Evolutionary conservation across 73 alveolate species (phyloP).

Genomic region (Paramecium sonneborni): DNA sequence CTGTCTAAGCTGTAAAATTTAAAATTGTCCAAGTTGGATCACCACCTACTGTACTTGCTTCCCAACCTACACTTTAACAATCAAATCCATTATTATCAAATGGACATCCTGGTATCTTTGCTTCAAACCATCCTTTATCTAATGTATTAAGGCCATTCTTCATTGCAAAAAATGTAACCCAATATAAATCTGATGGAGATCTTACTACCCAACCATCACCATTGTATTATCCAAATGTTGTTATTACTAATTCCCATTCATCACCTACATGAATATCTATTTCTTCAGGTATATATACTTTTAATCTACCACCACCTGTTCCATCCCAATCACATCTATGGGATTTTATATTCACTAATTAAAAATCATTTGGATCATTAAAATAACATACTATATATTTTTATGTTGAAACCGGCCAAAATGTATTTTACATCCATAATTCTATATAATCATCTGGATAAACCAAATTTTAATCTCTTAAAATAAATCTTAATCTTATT

Average conservation of each 20-base stretch:
- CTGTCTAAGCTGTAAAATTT: slow-evolving; percentile 47
- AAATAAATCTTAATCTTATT: slow-evolving; percentile 5
- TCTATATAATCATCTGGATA: slow-evolving; percentile 60
- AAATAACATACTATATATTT: slow-evolving; percentile 46
- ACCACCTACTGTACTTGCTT: slow-evolving; percentile 48
- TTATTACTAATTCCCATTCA: slow-evolving; percentile 44
- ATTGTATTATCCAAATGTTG: not conserved
- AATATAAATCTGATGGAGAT: slow-evolving; percentile 56
- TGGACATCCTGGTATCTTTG: slow-evolving; percentile 64
- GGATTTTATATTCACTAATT: slow-evolving; percentile 45
- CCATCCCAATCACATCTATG: slow-evolving; percentile 56
- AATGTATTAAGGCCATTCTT: not conserved
- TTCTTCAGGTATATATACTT: slow-evolving; percentile 58
- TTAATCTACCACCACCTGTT: slow-evolving; percentile 7
- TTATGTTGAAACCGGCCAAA: not conserved
- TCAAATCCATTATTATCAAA: slow-evolving; percentile 46
- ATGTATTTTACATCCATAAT: not conserved
- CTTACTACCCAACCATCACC: slow-evolving; percentile 44
- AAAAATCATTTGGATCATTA: slow-evolving; percentile 42
- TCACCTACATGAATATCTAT: not conserved
- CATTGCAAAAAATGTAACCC: slow-evolving; percentile 42
- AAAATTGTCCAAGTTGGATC: slow-evolving; percentile 43
- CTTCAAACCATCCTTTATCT: slow-evolving; percentile 64
- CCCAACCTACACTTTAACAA: slow-evolving; percentile 24
- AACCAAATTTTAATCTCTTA: slow-evolving; percentile 32